Evolutionary conservation across 2,329 filamentous ascomycete species (phyloP).

Genomic region (Talaromyces sp.): DNA sequence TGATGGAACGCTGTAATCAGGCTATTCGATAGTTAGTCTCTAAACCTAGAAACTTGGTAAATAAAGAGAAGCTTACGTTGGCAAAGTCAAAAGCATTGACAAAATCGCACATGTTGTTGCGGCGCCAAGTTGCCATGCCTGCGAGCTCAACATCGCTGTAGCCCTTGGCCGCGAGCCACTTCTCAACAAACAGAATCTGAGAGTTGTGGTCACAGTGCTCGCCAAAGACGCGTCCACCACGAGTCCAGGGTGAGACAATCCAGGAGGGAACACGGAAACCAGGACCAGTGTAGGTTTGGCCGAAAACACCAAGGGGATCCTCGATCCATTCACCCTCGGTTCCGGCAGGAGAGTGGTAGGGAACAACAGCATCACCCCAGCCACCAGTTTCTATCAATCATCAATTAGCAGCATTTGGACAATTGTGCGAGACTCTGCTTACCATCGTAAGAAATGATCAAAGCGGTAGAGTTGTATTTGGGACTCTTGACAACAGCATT

Average conservation of each 20-base stretch:
- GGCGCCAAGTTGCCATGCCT: slow-evolving; percentile 47
- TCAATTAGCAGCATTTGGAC: neutral
- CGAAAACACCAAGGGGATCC: slow-evolving; percentile 42
- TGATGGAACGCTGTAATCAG: slow-evolving; percentile 48
- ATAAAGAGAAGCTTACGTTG: slow-evolving; percentile 22
- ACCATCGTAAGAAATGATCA: slow-evolving; percentile 39
- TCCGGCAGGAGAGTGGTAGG: slow-evolving; percentile 48
- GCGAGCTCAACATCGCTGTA: slow-evolving; percentile 34
- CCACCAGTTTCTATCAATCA: slow-evolving; percentile 48
- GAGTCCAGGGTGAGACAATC: slow-evolving; percentile 56
- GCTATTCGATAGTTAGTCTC: slow-evolving; percentile 26
- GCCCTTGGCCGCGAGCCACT: slow-evolving; percentile 48
- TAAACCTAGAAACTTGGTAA: neutral
- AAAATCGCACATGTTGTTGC: slow-evolving; percentile 49
- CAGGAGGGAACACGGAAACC: slow-evolving; percentile 53
- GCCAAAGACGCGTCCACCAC: slow-evolving; percentile 52
- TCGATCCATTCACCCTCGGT: slow-evolving; percentile 54
- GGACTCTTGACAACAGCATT: slow-evolving; percentile 51
- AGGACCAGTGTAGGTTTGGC: slow-evolving; percentile 45
- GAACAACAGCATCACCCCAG: slow-evolving; percentile 55
- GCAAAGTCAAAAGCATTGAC: slow-evolving; percentile 43
- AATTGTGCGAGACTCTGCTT: slow-evolving; percentile 23
- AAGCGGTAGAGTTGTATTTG: slow-evolving; percentile 47
- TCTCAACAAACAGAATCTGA: slow-evolving; percentile 54
- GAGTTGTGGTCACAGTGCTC: slow-evolving; percentile 56